phyloP scores from a whole-genome alignment of 768 basidiomycete species.

The Podaxis rugospora region DNA sequence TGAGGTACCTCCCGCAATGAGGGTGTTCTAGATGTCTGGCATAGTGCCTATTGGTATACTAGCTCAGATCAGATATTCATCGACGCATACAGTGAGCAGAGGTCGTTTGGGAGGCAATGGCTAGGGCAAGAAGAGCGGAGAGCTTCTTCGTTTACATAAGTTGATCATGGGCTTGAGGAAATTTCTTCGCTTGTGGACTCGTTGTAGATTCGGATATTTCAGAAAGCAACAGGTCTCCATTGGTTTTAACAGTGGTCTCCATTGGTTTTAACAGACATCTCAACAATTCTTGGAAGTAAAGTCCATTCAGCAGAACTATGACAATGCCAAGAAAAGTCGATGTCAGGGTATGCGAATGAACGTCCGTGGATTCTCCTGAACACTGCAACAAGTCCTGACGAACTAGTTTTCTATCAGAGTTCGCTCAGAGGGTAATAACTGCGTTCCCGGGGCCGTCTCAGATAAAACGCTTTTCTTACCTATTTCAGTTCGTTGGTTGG shows the following conservation, averaged over 20 bases:
- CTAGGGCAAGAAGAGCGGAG: conserved; percentile 18
- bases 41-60: neutral
- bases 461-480: neutral
- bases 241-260: too few relatives aligned
- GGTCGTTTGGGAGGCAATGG: conserved; percentile 21
- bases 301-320: neutral
- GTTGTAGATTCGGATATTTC: neutral
- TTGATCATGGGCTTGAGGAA: neutral
- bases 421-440: neutral
- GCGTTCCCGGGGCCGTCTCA: neutral
- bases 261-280: neutral
- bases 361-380: neutral
- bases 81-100: conserved; percentile 18
- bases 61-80: neutral
- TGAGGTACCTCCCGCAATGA: conserved; percentile 24
- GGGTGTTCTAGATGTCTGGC: conserved; percentile 25
- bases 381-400: neutral
- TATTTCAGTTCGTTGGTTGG: neutral
- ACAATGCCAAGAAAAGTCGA: neutral
- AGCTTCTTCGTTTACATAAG: conserved; percentile 27
- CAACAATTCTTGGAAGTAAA: neutral
- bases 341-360: too few relatives aligned
- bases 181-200: neutral
- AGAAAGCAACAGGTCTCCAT: too few relatives aligned
- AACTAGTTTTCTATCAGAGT: neutral